Evolutionary conservation across 179 eudicot genomes (phyloP), one percentile per base, ranked within the genome.

Genomic region (Silene coronaria): DNA sequence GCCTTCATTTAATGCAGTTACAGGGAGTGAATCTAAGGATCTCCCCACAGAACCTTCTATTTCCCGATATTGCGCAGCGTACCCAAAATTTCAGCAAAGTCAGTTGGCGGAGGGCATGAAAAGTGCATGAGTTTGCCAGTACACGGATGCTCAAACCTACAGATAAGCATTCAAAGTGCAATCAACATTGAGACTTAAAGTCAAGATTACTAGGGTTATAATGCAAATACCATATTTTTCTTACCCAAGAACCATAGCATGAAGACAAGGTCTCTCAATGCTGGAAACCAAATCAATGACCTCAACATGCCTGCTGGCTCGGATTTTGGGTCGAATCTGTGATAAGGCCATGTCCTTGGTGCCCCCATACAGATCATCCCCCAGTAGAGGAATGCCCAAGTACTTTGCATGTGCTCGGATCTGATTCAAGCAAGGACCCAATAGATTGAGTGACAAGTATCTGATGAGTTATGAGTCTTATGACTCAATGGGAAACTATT

Each of bases 291-390:
- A 70, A 75, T 85, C 79, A 75, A 34, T 21, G 59, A 90, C 89
- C 61, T 85, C 84, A 71, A 75, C 80, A 67, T 90, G 92, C 53
- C 67, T 72, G 79, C 75, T 73, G 21, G 83, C 63, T 24, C 84
- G 86, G 68, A 80, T 86, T 81, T 75, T 86, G 2, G 90, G 87
- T 74, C 88, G 88, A 80, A 94, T 88, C 71, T 85, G 63, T 17
- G 94, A 89, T 77, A 94, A 78, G 66, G 92, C 91, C 94, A 89
- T 85, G 81, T 80, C 88, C 85, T 81, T 86, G 48, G 98, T 90
- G 70, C 98, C 98, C 76, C 98, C 98, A 85, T 93, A 94, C 73
- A 94, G 86, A 73, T 91, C 98, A 79, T 94, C 98, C 73, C 98
- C 98, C 73, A 92, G 32, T 10, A 94, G 83, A 24, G 98, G 97